Evolutionary conservation across 441 rosid species (phyloP).

Genomic region (Croton setiger): DNA sequence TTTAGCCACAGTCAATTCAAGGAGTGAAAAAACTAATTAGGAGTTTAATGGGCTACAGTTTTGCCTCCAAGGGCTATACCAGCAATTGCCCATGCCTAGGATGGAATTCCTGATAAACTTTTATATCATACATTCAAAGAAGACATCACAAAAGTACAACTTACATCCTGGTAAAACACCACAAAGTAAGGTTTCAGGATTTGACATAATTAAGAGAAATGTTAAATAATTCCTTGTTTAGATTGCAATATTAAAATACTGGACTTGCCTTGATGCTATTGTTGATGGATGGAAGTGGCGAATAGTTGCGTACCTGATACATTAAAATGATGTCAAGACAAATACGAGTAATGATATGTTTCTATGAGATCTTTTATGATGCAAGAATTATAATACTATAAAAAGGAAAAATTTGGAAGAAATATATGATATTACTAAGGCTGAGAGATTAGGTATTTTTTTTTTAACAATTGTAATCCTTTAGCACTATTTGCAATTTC

Average conservation of each 20-base stretch:
- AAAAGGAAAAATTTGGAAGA: too few relatives aligned
- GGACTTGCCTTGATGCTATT: constrained; percentile 82
- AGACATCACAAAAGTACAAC: too few relatives aligned
- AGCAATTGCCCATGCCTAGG: too few relatives aligned
- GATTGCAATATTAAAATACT: neutral
- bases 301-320: constrained; percentile 77
- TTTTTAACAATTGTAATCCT: neutral
- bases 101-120: too few relatives aligned
- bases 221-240: neutral
- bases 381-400: neutral
- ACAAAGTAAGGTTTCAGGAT: neutral
- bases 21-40: neutral
- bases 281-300: constrained; percentile 74
- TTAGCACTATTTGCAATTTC: too few relatives aligned
- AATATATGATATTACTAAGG: neutral
- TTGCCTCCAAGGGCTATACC: neutral
- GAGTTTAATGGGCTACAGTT: neutral
- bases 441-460: neutral
- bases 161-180: neutral
- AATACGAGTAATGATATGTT: neutral
- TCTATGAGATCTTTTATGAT: neutral
- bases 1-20: neutral
- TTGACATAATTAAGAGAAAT: neutral
- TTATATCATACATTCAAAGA: too few relatives aligned
- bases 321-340: constrained; percentile 17